Conservation (phyloP, 23 red algal genomes). For the Gracilaria gracilis region DNA sequence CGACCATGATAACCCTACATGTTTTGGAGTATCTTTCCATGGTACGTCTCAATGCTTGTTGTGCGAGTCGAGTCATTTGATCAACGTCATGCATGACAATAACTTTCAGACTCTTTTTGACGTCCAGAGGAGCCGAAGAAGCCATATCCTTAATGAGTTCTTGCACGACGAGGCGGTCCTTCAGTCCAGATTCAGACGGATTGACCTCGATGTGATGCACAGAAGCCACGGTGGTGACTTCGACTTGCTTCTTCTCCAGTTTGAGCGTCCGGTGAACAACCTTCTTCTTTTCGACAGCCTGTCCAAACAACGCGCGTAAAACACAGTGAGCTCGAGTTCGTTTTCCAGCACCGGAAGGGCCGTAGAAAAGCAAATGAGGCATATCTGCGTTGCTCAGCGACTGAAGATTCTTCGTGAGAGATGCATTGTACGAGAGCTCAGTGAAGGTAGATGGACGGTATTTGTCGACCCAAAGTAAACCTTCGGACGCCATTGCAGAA, state of each 20-base stretch:
- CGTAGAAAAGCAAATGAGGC: conserved; percentile 98
- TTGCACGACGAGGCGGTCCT: conserved; percentile 93
- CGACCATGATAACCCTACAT: conserved; percentile 92
- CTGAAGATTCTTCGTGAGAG: conserved; percentile 73
- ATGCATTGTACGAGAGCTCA: conserved; percentile 68
- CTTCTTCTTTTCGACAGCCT: conserved; percentile 78
- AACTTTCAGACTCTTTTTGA: conserved; percentile 81
- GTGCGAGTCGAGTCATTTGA: conserved; percentile 85
- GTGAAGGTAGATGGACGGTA: conserved; percentile 77
- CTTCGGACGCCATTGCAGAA: conserved; percentile 26
- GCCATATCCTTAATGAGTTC: conserved; percentile 99
- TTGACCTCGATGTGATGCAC: conserved; percentile 96
- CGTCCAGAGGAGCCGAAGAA: conserved; percentile 75
- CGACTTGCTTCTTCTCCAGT: conserved; percentile 82
- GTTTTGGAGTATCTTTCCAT: conserved; percentile 97
- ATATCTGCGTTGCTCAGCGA: conserved; percentile 66
- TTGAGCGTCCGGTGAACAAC: conserved; percentile 89
- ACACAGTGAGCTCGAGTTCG: conserved; percentile 81
- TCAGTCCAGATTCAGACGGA: conserved; percentile 91
- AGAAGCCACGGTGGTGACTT: conserved; percentile 89
- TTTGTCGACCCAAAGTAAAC: conserved; percentile 96
- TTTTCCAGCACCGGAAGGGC: conserved; percentile 95
- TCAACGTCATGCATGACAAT: conserved; percentile 97
- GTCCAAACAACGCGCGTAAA: conserved; percentile 82
- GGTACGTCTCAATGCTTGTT: conserved; percentile 94